A percentile compares a stretch with the other conserved stretches of the same genome.
Evolutionary conservation across 2,329 filamentous ascomycete species (phyloP).

Genomic region (Claviceps sp.): DNA sequence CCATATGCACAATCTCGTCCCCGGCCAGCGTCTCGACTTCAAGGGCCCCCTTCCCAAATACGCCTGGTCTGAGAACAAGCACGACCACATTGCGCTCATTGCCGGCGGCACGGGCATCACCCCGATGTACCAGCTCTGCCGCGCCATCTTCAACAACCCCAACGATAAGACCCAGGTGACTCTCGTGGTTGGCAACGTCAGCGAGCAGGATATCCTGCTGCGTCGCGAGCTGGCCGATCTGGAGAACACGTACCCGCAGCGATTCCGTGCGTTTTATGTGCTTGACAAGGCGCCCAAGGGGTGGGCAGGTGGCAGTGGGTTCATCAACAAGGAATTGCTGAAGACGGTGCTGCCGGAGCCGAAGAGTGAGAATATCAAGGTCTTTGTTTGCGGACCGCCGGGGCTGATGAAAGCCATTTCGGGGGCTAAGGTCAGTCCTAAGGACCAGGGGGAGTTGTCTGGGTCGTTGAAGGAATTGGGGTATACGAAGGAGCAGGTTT

Average conservation of each 20-base stretch:
- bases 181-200: constrained; percentile 81
- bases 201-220: constrained; percentile 81
- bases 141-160: constrained; percentile 89
- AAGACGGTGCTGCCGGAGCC: constrained; percentile 93
- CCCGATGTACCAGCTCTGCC: constrained; percentile 91
- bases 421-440: constrained; percentile 79
- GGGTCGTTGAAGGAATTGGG: constrained; percentile 76
- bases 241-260: constrained; percentile 89
- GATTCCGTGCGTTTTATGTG: constrained; percentile 91
- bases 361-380: constrained; percentile 82
- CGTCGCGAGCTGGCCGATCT: constrained; percentile 74
- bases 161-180: constrained; percentile 97
- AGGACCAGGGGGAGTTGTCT: constrained; percentile 81
- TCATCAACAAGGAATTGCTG: constrained; percentile 78
- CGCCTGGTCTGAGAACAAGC: constrained; percentile 80
- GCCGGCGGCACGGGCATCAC: constrained; percentile 96
- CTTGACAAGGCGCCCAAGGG: constrained; percentile 72
- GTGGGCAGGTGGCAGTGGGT: constrained; percentile 67
- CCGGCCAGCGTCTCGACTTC: constrained; percentile 73
- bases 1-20: constrained; percentile 71
- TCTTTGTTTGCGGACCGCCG: constrained; percentile 92
- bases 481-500: constrained; percentile 61
- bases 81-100: constrained; percentile 73
- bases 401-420: constrained; percentile 88
- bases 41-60: constrained; percentile 97